Base-by-base conservation (phyloP, 176 grass and related monocot species). In the Poa pratensis region DNA sequence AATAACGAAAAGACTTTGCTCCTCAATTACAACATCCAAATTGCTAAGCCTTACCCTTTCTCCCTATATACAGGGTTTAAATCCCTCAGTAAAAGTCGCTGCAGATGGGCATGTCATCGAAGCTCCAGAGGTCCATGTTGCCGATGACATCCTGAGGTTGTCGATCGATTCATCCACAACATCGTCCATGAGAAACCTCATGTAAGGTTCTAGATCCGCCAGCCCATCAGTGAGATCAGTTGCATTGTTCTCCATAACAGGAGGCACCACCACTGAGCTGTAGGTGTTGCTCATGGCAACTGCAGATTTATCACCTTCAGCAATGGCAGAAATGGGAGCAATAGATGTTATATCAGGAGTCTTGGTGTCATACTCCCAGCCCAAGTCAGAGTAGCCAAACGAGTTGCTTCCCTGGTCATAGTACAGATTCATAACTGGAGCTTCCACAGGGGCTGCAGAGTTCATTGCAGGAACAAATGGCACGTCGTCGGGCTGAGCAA, bases 341-440 rank as follows among this genome's bases (percentile, higher is more conserved):
- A 88, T 57, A 66, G 87, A 90, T 79, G 89, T 86, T 27, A 82
- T 84, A 68, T 79, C 89, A 60, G 87, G 60, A 32, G 88, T 89
- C 76, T 89, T 92, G 16, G 80, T 82, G 39, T 93, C 88, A 83
- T 84, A 80, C 24, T 96, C 94, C 86, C 83, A 89, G 62, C 85
- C 66, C 30, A 91, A 86, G 67, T 85, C 85, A 27, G 87, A 83
- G 28, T 24, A 89, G 49, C 80, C 37, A 64, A 87, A 87, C 2
- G 89, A 93, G 82, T 96, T 91, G 55, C 94, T 96, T 69, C 94
- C 94, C 87, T 96, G 94, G 61, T 91, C 94, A 68, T 91, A 96
- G 84, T 86, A 75, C 51, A 88, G 43, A 57, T 94, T 88, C 48
- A 83, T 46, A 4, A 75, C 26, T 16, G 77, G 83, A 70, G 86